Evolutionary conservation across 192 early-diverging fungal genomes (phyloP), one percentile per base, ranked within the genome.

Genomic region (Bifiguratus adelaidae): DNA sequence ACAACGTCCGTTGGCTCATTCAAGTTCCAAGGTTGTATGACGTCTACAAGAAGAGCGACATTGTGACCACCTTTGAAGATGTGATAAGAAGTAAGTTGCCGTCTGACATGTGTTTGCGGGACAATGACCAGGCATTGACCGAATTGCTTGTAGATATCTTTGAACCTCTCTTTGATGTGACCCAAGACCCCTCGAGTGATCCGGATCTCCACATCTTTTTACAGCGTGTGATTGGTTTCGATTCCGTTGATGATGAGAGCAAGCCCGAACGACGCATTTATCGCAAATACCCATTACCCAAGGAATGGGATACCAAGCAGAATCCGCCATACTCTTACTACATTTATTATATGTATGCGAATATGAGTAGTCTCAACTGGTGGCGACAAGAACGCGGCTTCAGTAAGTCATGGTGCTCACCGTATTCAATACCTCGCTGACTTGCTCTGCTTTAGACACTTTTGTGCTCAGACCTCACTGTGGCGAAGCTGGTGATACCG

Each of bases 271-370:
- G 82, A 12, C 73, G 88, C 11, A 75, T 83, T 21, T 86, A 84
- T 58, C 80, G 73, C 45, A 91, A 92, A 58, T 97, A 80, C 54
- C 83, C 83, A 13, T 58, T 66, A 28, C 81, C 85, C 3, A 50
- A 63, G 2, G 58, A 68, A 28, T 88, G 82, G 85, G 35, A 63
- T 26, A 66, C 49, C 4, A 5, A 47, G 15, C 44, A 65, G 48
- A 91, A 94, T 60, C 93, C 93, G 50, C 93, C 93, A 6, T 97
- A 97, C 63, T 81, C 83, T 15, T 97, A 97, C 67, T 92, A 89
- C 41, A 55, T 90, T 27, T 97, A 94, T 60, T 92, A 88, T 60
- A 82, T 87, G 66, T 89, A 82, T 70, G 80, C 93, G 26, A 94
- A 94, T 58, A 65, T 94, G 72, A 66, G 71, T 25, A 67, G 80